Evolutionary conservation across 441 rosid species (phyloP).

Genomic region (Pelargonium myrrhifolium): DNA sequence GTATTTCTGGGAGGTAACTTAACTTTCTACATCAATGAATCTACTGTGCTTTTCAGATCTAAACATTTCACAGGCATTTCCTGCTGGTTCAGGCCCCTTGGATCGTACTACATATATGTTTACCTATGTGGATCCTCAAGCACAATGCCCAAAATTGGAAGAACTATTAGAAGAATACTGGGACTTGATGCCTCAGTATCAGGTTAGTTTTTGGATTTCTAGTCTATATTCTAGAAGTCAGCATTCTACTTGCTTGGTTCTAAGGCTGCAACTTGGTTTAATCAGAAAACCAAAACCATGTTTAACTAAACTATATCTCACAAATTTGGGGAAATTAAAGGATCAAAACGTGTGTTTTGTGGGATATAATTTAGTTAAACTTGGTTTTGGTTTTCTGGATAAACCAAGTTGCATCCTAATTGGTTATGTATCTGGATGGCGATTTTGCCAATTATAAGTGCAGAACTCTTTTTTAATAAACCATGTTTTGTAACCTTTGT

Average conservation of each 20-base stretch:
- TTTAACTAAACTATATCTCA: no score
- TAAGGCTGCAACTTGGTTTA: background rate
- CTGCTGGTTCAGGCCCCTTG: constrained; percentile 81
- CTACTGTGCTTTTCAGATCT: constrained; percentile 12
- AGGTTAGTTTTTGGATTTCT: constrained; percentile 39
- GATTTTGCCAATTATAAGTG: background rate
- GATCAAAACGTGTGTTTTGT: no score
- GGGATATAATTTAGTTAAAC: background rate
- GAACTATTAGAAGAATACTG: constrained; percentile 83
- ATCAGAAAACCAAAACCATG: background rate
- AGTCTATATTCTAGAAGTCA: constrained; percentile 4
- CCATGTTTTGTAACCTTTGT: background rate
- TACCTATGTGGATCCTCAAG: constrained; percentile 82
- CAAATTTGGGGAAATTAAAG: no score
- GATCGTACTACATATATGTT: constrained; percentile 96
- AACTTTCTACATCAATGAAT: constrained; percentile 9
- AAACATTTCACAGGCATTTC: constrained; percentile 68
- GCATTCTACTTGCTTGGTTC: background rate
- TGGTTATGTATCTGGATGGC: background rate
- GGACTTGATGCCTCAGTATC: constrained; percentile 87
- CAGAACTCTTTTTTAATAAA: no score
- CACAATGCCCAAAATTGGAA: constrained; percentile 69
- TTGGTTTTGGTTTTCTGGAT: background rate
- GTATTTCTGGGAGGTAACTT: constrained; percentile 86
- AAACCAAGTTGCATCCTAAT: background rate